These are phyloP conservation scores for Amanita jacksonii DNA, from an alignment of 768 basidiomycete genomes.

Conservation along the genomic window DNA sequence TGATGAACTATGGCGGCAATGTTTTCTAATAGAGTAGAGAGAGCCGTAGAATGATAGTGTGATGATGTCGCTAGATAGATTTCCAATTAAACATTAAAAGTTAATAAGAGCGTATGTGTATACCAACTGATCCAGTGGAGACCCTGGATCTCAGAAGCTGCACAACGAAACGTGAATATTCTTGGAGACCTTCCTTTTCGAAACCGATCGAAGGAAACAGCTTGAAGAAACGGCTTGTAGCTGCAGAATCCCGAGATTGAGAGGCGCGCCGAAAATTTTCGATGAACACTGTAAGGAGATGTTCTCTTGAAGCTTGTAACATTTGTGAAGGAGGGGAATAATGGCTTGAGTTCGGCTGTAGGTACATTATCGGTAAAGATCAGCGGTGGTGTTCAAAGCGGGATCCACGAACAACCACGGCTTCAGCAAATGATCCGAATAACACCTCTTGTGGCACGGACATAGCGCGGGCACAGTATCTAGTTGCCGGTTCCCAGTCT, in stretches of 20 bases:
- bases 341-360: constrained; percentile 82
- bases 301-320: constrained; percentile 62
- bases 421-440: constrained; percentile 77
- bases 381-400: too few species aligned
- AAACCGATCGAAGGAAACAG: constrained; percentile 94
- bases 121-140: constrained; percentile 22
- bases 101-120: not conserved
- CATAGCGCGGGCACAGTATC: constrained; percentile 89
- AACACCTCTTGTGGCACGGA: constrained; percentile 69
- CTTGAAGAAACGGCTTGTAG: constrained; percentile 92
- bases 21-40: constrained; percentile 91
- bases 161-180: constrained; percentile 89
- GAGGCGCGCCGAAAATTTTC: constrained; percentile 81
- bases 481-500: constrained; percentile 94
- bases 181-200: constrained; percentile 84
- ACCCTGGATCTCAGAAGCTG: constrained; percentile 76
- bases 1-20: constrained; percentile 96
- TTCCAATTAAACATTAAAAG: constrained; percentile 4
- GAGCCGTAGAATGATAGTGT: constrained; percentile 78
- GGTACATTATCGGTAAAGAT: constrained; percentile 3
- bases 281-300: constrained; percentile 68
- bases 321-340: constrained; percentile 83
- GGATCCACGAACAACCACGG: constrained; percentile 61
- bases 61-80: constrained; percentile 71
- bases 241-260: constrained; percentile 68